A percentile compares a stretch with the other conserved stretches of the same genome.
phyloP scores from a whole-genome alignment of 306 rosid genomes.

The Quercus bicolor region DNA sequence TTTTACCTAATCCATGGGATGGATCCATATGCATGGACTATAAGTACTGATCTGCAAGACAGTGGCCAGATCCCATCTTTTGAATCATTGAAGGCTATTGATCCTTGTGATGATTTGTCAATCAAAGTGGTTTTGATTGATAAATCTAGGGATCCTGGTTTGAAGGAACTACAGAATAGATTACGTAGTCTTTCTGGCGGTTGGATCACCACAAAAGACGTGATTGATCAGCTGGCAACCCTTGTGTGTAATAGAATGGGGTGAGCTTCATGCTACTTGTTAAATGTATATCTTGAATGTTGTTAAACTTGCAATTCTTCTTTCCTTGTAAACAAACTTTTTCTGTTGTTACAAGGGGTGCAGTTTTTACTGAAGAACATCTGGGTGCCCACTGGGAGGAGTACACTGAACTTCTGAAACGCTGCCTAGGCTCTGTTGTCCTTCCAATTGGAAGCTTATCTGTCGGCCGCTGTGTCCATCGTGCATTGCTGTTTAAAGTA shows the following conservation, averaged over 20 bases:
- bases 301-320: neutral
- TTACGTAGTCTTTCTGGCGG: slow-evolving; percentile 34
- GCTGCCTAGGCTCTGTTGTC: slow-evolving; percentile 61
- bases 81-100: slow-evolving; percentile 42
- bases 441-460: slow-evolving; percentile 87
- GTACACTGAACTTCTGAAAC: slow-evolving; percentile 55
- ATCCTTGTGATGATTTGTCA: slow-evolving; percentile 36
- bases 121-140: slow-evolving; percentile 41
- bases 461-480: slow-evolving; percentile 86
- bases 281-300: neutral
- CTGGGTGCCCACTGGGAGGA: slow-evolving; percentile 55
- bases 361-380: slow-evolving; percentile 32
- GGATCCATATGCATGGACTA: slow-evolving; percentile 52
- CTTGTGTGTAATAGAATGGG: slow-evolving; percentile 48
- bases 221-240: slow-evolving; percentile 38
- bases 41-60: slow-evolving; percentile 43
- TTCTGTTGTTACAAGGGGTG: slow-evolving; percentile 37
- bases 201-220: slow-evolving; percentile 31
- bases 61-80: slow-evolving; percentile 43
- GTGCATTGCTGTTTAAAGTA: slow-evolving; percentile 92
- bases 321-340: slow-evolving; percentile 16
- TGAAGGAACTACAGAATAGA: slow-evolving; percentile 40
- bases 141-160: slow-evolving; percentile 43
- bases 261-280: slow-evolving; percentile 25
- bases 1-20: slow-evolving; percentile 54